Conservation (phyloP, 768 basidiomycete species). For the Leccinum arenicola region DNA sequence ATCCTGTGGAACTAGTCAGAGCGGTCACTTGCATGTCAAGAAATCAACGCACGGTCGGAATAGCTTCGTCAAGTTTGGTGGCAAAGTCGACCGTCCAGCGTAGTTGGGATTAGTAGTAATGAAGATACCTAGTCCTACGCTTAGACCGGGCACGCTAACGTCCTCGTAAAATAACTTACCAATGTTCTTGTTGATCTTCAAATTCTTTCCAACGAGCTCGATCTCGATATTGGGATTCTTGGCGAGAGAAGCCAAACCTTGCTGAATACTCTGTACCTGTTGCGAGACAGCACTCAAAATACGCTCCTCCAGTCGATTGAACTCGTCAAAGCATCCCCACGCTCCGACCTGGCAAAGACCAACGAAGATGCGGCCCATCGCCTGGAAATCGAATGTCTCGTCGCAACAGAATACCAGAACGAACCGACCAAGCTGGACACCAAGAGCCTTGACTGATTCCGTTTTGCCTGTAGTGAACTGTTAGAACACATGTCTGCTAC, state of each 20-base stretch:
- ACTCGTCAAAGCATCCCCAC: constrained; percentile 98
- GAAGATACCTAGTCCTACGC: constrained; percentile 70
- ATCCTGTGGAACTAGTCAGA: constrained; percentile 52
- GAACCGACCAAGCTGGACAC: constrained; percentile 95
- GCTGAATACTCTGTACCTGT: constrained; percentile 98
- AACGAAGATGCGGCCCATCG: constrained; percentile 99
- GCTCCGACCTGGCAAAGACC: constrained; percentile 99
- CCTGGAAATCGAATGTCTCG: constrained; percentile 99
- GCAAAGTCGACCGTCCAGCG: constrained; percentile 90
- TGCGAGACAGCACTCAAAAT: constrained; percentile 98
- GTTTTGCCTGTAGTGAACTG: constrained; percentile 72
- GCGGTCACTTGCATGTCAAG: neutral
- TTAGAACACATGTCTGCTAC: neutral
- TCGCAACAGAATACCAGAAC: constrained; percentile 99
- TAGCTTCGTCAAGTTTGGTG: constrained; percentile 86
- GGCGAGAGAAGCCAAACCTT: constrained; percentile 80
- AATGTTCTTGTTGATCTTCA: constrained; percentile 93
- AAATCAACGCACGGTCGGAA: constrained; percentile 75
- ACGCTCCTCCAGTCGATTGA: constrained; percentile 96
- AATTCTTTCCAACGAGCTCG: constrained; percentile 90
- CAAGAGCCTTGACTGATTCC: constrained; percentile 98
- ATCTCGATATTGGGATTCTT: constrained; percentile 89
- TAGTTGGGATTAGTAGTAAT: constrained; percentile 99
- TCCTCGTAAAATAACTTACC: constrained; percentile 41
- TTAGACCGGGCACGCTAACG: constrained; percentile 1